Conservation (phyloP, 1,284 basidiomycete genomes). For the Ustilago xerochloae region DNA sequence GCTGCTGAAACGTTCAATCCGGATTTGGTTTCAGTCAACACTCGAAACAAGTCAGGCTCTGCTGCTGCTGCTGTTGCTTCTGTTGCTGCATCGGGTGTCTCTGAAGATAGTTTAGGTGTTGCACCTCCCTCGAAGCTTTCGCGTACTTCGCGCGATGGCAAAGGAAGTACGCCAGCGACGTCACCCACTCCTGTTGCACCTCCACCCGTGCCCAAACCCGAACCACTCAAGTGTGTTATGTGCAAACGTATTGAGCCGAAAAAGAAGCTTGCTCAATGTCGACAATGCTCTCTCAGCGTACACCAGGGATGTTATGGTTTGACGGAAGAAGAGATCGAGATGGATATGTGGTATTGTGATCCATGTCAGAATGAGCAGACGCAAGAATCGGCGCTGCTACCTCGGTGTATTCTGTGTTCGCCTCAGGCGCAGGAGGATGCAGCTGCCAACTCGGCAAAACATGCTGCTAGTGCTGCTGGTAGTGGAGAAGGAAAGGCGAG, state of each 20-base stretch:
- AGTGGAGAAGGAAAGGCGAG: slow-evolving; percentile 23
- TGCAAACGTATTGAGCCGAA: slow-evolving; percentile 64
- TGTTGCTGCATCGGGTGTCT: slow-evolving; percentile 31
- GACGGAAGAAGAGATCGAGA: slow-evolving; percentile 51
- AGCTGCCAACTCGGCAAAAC: slow-evolving; percentile 37
- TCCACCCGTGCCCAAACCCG: slow-evolving; percentile 30
- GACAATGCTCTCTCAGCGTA: slow-evolving; percentile 60
- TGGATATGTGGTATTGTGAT: slow-evolving; percentile 60
- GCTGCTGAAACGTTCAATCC: slow-evolving; percentile 60
- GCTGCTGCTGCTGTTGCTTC: slow-evolving; percentile 34
- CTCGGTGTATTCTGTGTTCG: slow-evolving; percentile 61
- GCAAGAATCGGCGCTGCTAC: slow-evolving; percentile 54
- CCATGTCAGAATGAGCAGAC: slow-evolving; percentile 61
- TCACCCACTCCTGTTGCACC: slow-evolving; percentile 20
- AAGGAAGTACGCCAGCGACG: slow-evolving; percentile 20
- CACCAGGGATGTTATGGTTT: slow-evolving; percentile 65
- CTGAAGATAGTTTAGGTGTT: slow-evolving; percentile 55
- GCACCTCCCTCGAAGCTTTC: slow-evolving; percentile 59
- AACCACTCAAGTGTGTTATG: slow-evolving; percentile 61
- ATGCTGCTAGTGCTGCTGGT: slow-evolving; percentile 16
- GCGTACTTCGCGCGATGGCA: slow-evolving; percentile 39
- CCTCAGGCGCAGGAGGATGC: slow-evolving; percentile 37
- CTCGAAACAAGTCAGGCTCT: slow-evolving; percentile 45
- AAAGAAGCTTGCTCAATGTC: slow-evolving; percentile 59
- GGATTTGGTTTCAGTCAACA: slow-evolving; percentile 52